These are phyloP conservation scores for Abrus pulchellus DNA, from an alignment of 306 rosid genomes.

Conservation along the genomic window DNA sequence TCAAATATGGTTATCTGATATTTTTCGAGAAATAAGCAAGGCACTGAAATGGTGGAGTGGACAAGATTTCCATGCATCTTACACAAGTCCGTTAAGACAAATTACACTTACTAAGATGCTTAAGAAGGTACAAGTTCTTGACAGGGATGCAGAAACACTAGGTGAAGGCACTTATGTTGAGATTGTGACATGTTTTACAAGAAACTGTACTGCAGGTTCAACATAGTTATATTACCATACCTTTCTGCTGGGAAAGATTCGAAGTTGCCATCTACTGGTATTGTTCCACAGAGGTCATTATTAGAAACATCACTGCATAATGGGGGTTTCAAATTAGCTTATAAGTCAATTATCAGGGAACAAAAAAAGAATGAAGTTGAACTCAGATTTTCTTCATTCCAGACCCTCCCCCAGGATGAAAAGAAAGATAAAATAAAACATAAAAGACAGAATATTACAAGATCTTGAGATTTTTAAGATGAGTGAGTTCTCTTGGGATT, in stretches of 20 bases:
- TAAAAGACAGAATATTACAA: constrained; percentile 60
- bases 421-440: not conserved
- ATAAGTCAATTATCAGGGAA: constrained; percentile 4
- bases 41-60: not conserved
- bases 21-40: not conserved
- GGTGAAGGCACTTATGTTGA: not conserved
- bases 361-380: not conserved
- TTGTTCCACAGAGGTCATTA: constrained; percentile 85
- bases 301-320: constrained; percentile 82
- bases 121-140: not conserved
- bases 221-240: constrained; percentile 48
- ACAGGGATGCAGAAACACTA: not conserved
- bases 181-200: not conserved
- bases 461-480: constrained; percentile 74
- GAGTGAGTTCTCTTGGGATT: constrained; percentile 73
- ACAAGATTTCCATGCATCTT: not conserved
- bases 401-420: not conserved
- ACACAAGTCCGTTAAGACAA: not conserved
- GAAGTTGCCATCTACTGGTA: constrained; percentile 82
- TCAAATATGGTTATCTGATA: constrained; percentile 4
- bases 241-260: constrained; percentile 75
- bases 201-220: not conserved
- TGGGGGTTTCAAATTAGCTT: constrained; percentile 6
- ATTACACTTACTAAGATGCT: not conserved
- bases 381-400: not conserved